Evolutionary conservation across 75 land plant species (phyloP).

Genomic region (Azolla pinnata): DNA sequence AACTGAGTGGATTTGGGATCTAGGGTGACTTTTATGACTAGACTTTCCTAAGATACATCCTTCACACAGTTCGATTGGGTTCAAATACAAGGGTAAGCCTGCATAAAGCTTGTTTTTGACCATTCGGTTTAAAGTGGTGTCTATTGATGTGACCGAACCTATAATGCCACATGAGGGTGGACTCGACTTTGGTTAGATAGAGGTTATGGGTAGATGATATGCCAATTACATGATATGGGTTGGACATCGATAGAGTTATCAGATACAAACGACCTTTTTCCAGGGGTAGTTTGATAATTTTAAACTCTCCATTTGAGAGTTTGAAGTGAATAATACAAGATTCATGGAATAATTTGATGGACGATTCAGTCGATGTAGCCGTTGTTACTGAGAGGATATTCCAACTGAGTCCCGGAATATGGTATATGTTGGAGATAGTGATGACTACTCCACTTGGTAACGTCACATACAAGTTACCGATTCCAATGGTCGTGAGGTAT

Average conservation of each 20-base stretch:
- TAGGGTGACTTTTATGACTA: too few species aligned
- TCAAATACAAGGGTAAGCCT: too few species aligned
- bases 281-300: not conserved
- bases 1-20: not conserved
- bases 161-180: too few species aligned
- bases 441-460: not conserved
- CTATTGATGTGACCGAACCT: too few species aligned
- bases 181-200: not conserved
- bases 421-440: not conserved
- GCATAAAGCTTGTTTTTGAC: too few species aligned
- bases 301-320: not conserved
- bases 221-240: not conserved
- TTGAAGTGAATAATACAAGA: not conserved
- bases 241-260: too few species aligned
- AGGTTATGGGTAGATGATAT: not conserved
- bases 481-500: not conserved
- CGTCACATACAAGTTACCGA: not conserved
- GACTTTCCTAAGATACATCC: too few species aligned
- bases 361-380: not conserved
- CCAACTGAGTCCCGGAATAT: not conserved
- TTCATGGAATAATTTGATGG: not conserved
- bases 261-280: not conserved
- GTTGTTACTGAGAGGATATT: not conserved
- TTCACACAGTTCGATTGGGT: too few species aligned
- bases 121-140: too few species aligned